Percentiles rank a stretch among this genome's conserved stretches.
Evolutionary conservation across 177 flowering plant genomes (phyloP).

Genomic region (Vitis hybrid): DNA sequence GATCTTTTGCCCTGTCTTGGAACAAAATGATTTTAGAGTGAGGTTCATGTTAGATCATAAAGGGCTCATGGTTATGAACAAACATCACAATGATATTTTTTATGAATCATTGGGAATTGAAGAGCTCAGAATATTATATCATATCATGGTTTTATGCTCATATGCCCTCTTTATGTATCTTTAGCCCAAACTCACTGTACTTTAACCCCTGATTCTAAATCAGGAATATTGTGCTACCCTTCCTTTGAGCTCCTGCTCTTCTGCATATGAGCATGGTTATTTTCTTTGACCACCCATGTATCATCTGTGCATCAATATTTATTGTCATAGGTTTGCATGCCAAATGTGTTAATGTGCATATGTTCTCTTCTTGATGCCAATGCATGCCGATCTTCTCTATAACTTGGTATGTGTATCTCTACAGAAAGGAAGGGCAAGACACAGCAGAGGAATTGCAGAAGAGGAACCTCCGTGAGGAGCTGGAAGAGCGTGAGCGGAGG

Average conservation of each 20-base stretch:
- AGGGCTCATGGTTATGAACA: too few relatives aligned
- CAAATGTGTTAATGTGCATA: not conserved
- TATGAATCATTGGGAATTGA: too few relatives aligned
- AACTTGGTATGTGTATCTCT: conserved; percentile 1
- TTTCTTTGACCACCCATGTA: not conserved
- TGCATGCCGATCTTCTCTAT: not conserved
- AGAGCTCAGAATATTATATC: too few relatives aligned
- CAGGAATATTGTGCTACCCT: not conserved
- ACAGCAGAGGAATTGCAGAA: conserved; percentile 87
- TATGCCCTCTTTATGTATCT: too few relatives aligned
- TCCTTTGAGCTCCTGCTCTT: conserved; percentile 2
- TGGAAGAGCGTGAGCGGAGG: conserved; percentile 86
- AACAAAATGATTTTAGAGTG: too few relatives aligned
- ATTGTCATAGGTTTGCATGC: not conserved
- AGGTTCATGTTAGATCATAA: too few relatives aligned
- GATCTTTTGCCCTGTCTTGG: too few relatives aligned
- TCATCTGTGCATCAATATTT: not conserved
- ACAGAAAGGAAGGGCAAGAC: conserved; percentile 89
- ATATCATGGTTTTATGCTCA: too few relatives aligned
- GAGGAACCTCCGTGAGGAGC: conserved; percentile 86
- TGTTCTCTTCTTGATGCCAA: not conserved
- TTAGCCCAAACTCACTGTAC: too few relatives aligned
- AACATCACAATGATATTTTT: too few relatives aligned
- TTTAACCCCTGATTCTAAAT: too few relatives aligned
- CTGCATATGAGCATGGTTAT: not conserved